Base-by-base conservation (phyloP, 2,329 filamentous ascomycete genomes). In the Lachnellula suecica region DNA sequence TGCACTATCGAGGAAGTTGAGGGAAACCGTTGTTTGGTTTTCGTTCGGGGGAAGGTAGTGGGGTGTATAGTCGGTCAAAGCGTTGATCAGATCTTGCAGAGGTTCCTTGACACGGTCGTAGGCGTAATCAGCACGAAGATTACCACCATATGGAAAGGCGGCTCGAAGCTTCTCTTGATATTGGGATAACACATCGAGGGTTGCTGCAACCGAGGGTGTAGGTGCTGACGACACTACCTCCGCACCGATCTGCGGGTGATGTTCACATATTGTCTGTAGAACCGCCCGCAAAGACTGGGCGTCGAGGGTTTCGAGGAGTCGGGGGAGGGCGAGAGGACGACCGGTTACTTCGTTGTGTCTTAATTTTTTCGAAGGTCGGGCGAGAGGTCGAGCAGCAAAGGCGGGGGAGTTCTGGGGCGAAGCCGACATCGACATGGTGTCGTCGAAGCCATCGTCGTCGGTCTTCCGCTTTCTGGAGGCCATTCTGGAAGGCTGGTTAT, bases 11-110 rank as follows among this genome's bases (percentile, higher is more conserved):
- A 99, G 81, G 66, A 92, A 99, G 63, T 86, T 85, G 44, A 99
- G 79, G 2, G 92, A 96, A 13, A 87, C 81, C 25, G 86, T 85
- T n/a, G 89, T 78, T 67, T 97, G 92, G 2, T 82, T 78, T 73
- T 99, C 94, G 66, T 89, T 88, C 0, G 94, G 94, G 11, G 94
- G 94, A 2, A 99, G 83, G 66, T 96, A 99, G 70, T 97, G 91
- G 4, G 91, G 91, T 0, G 92, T 97, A 68, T 95, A 99, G 67
- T 99, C 94, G 68, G 88, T 87, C 41, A 99, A 79, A 40, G 94
- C 91, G 53, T 97, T 91, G 54, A 97, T 83, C 22, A 99, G 81
- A 52, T 90, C 85, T 23, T 84, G 75, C 17, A 97, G 79, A 34
- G 88, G 83, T 59, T 92, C 88, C 62, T 88, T 90, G 49, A 97